These are phyloP conservation scores for Podospora australis DNA, from an alignment of 495 filamentous ascomycete genomes.

Conservation along the genomic window DNA sequence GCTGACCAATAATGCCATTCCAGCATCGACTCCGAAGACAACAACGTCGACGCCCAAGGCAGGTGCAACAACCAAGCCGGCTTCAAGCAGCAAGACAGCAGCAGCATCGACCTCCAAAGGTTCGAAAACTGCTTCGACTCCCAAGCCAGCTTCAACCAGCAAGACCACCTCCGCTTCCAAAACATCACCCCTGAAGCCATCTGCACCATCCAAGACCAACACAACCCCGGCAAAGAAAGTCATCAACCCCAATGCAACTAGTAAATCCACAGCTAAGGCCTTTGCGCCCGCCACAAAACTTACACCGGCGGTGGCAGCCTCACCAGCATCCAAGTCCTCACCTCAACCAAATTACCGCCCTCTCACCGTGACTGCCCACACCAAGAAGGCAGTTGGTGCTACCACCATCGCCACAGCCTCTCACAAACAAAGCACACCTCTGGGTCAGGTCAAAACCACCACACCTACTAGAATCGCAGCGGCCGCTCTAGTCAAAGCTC, in stretches of 20 bases:
- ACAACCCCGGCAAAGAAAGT: constrained; percentile 2
- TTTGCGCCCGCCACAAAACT: constrained; percentile 2
- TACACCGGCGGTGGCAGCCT: neutral
- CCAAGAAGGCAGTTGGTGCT: constrained; percentile 12
- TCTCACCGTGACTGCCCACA: constrained; percentile 15
- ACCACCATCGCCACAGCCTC: neutral
- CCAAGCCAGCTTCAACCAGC: neutral
- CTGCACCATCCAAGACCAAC: constrained; percentile 2
- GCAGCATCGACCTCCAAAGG: neutral
- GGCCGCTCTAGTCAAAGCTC: neutral
- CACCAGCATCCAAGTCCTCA: constrained; percentile 4
- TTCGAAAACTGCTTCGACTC: neutral
- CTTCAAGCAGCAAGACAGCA: neutral
- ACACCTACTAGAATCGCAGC: neutral
- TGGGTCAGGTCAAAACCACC: neutral
- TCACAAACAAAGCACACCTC: neutral
- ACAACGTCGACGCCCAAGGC: too few relatives aligned
- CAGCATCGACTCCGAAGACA: neutral
- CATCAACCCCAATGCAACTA: constrained; percentile 3
- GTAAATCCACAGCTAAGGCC: constrained; percentile 5
- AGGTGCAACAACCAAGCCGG: neutral
- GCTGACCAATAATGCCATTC: neutral
- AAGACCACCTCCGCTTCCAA: neutral
- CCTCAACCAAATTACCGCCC: constrained; percentile 14
- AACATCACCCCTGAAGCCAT: neutral